These are phyloP conservation scores for Luvunga scandens DNA, from an alignment of 345 rosid genomes.

Conservation along the genomic window DNA sequence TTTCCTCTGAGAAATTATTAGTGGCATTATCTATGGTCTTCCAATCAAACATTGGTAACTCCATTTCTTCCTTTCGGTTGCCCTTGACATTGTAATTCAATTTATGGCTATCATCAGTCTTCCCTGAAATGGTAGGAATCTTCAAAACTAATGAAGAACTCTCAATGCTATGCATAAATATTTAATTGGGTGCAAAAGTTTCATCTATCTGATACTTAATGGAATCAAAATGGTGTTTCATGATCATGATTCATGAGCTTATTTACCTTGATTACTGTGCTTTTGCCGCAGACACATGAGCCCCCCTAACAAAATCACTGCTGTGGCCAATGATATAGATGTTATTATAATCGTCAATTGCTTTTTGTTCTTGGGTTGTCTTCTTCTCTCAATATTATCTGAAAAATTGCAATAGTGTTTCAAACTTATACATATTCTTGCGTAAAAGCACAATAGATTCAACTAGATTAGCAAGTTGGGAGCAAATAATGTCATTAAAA, in stretches of 20 bases:
- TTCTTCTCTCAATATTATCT: background rate
- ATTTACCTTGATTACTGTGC: background rate
- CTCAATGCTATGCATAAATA: background rate
- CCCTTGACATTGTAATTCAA: background rate
- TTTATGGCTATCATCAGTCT: background rate
- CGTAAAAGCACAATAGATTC: background rate
- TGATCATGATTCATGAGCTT: no score
- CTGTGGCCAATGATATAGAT: background rate
- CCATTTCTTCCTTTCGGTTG: conserved; percentile 25
- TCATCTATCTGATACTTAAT: background rate
- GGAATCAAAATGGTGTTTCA: background rate
- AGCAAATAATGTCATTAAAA: background rate
- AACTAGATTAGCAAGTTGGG: background rate
- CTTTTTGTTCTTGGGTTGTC: background rate
- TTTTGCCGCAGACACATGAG: background rate
- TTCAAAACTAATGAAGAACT: background rate
- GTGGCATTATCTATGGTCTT: conserved; percentile 28
- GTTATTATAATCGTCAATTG: background rate
- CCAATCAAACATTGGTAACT: conserved; percentile 32
- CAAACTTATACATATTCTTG: background rate
- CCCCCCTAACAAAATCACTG: background rate
- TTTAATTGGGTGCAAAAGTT: background rate
- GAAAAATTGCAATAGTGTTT: background rate
- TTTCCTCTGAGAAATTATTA: conserved; percentile 18
- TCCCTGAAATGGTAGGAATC: background rate